Base-by-base conservation (phyloP, 805 yeast species). In the Saturnispora galanensis region DNA sequence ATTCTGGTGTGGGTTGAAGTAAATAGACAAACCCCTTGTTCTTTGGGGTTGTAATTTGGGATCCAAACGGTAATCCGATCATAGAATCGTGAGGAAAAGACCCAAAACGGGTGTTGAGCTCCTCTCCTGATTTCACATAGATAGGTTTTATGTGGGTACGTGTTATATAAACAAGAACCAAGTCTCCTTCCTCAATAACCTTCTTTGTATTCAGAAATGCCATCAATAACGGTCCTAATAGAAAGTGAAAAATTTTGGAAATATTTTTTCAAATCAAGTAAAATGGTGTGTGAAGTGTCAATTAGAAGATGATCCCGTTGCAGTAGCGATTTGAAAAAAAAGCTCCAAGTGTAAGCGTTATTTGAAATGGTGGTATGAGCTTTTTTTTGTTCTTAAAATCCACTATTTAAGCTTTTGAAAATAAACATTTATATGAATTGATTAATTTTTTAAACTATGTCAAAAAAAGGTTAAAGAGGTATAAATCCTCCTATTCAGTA, bases 1-100 rank as follows among this genome's bases (percentile, higher is more conserved):
- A 66, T 63, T 93, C 99, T 0, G 99, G 89, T 0, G 95, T 81
- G 1, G 98, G 97, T 49, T 84, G 89, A 39, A 93, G 64, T 11
- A 93, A 68, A 58, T 90, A 95, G 40, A 93, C 77, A 58, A 88
- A 93, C 0, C 96, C 96, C 54, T 74, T 73, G 0, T 89, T 94
- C 49, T 76, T 77, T 11, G 73, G 65, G 32, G 74, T 63, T 3
- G 88, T 74, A 56, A 90, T 76, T 59, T 93, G 99, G 0, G 86
- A 71, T 1, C 99, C 99, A 63, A 75, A 90, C 48, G 69, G 72
- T 56, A 74, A 65, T 5, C 95, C 95, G 46, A 93, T 77, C 84
- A 93, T 88, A 30, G 74, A 67, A 38, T 73, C 70, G 58, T 89
- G 97, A n/a, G 81, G 84, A 62, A 86, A 93, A 13, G 82, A 71